These are phyloP conservation scores for Ustilago trichophora DNA, from an alignment of 1,284 basidiomycete genomes.

Conservation along the genomic window DNA sequence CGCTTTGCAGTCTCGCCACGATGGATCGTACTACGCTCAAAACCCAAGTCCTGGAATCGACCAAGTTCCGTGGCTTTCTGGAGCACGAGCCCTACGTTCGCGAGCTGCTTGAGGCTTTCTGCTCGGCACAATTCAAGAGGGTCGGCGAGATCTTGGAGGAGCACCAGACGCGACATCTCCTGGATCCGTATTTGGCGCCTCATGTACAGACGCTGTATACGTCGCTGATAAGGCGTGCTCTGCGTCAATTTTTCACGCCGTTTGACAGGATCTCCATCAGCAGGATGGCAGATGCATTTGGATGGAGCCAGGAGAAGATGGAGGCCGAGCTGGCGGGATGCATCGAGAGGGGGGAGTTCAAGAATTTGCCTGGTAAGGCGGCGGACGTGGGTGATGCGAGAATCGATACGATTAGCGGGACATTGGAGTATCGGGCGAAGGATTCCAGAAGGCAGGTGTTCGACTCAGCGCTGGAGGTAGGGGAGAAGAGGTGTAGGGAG, in stretches of 20 bases:
- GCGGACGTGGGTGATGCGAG: constrained; percentile 80
- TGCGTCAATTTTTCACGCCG: constrained; percentile 77
- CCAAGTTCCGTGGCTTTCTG: constrained; percentile 77
- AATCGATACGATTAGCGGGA: constrained; percentile 72
- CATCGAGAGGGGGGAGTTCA: constrained; percentile 78
- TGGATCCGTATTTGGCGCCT: constrained; percentile 79
- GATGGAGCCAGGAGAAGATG: constrained; percentile 77
- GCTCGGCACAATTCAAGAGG: constrained; percentile 80
- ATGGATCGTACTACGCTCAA: constrained; percentile 77
- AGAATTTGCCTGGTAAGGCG: constrained; percentile 78
- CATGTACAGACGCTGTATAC: constrained; percentile 66
- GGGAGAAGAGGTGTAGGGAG: constrained; percentile 75
- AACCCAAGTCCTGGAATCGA: constrained; percentile 74
- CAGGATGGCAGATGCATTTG: constrained; percentile 82
- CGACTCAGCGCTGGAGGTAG: constrained; percentile 76
- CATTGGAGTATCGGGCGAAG: constrained; percentile 77
- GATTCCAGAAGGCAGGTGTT: constrained; percentile 80
- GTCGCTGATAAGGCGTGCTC: constrained; percentile 67
- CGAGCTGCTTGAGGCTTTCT: constrained; percentile 82
- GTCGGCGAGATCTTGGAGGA: constrained; percentile 78
- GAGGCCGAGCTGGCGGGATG: constrained; percentile 77
- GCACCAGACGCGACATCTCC: constrained; percentile 75
- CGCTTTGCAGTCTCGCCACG: constrained; percentile 80
- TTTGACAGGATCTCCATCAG: constrained; percentile 81
- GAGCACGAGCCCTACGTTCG: constrained; percentile 85